These are phyloP conservation scores for Daldinia vernicosa DNA, from an alignment of 495 filamentous ascomycete genomes.

Conservation along the genomic window DNA sequence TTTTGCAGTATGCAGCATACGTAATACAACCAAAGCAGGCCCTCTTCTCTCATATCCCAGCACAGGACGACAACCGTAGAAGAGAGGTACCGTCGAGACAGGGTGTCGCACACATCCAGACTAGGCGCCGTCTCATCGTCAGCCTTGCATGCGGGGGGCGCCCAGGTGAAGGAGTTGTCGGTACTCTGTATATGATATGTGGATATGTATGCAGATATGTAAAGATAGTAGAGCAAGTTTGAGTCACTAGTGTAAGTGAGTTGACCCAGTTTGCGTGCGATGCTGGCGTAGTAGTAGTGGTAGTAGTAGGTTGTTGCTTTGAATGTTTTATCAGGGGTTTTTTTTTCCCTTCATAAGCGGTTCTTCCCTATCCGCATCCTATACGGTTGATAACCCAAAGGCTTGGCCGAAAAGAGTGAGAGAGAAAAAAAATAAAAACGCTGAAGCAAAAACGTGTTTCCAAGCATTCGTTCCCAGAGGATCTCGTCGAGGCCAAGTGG, in stretches of 20 bases:
- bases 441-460: background rate
- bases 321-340: background rate
- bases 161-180: slow-evolving; percentile 19
- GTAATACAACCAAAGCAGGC: slow-evolving; percentile 42
- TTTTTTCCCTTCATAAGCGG: background rate
- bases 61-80: slow-evolving; percentile 11
- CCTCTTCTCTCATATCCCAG: slow-evolving; percentile 8
- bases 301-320: background rate
- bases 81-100: background rate
- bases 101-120: slow-evolving; percentile 12
- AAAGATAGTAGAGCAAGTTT: slow-evolving; percentile 23
- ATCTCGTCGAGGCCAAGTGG: slow-evolving; percentile 1
- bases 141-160: slow-evolving; percentile 41
- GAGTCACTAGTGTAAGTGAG: background rate
- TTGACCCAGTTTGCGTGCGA: background rate
- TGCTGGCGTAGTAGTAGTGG: background rate
- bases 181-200: slow-evolving; percentile 17
- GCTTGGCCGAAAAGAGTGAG: background rate
- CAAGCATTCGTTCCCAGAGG: background rate
- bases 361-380: background rate
- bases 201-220: background rate
- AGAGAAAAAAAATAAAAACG: background rate
- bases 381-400: background rate
- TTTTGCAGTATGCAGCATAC: slow-evolving; percentile 41
- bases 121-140: slow-evolving; percentile 28